Base-by-base conservation (phyloP, 495 filamentous ascomycete genomes). In the Penicillium manginii region DNA sequence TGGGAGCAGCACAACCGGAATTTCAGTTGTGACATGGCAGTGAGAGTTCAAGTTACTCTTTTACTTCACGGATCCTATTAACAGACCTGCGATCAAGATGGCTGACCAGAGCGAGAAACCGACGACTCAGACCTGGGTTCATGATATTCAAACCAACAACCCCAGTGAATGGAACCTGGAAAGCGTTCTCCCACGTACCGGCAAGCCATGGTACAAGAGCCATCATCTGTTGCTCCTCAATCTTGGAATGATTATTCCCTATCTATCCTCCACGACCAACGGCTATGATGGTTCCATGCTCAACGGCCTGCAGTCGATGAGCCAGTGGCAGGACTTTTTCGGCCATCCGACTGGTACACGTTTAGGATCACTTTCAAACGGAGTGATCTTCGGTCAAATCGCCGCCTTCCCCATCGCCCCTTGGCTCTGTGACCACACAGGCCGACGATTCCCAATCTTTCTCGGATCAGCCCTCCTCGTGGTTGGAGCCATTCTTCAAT, bases 261-360 rank as follows among this genome's bases (percentile, higher is more conserved):
- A 40, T 32, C 43, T 49, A 39, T 63, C 57, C 8, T 63, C 52
- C 33, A 64, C 57, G 6, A 56, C 61, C 21, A 60, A 66, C 31
- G 65, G 65, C 14, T 67, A 62, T 37, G 65, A 67, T 45, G 65
- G 62, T 3, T 69, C 62, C 17, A 70, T 72, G 69, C 55, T 72
- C n/a, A 72, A 72, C 52, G 67, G 69, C 12, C 62, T 72, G 7
- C 69, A 72, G 33, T 61, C 59, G 0, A 55, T 70, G 43, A 47
- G 48, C 6, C 56, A 59, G 32, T 72, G 69, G 69, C 60, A 66
- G 26, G 8, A 56, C 4, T 65, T 50, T 31, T 64, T 72, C 35
- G 35, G 35, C 3, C 48, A 43, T 23, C 68, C 68, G 5, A 45
- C 19, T 7, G 66, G 66, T 15, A 53, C 63, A n/a, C 51, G 54